Conservation (phyloP, 805 yeast genomes). For the Yamadazyma tumulicola region DNA sequence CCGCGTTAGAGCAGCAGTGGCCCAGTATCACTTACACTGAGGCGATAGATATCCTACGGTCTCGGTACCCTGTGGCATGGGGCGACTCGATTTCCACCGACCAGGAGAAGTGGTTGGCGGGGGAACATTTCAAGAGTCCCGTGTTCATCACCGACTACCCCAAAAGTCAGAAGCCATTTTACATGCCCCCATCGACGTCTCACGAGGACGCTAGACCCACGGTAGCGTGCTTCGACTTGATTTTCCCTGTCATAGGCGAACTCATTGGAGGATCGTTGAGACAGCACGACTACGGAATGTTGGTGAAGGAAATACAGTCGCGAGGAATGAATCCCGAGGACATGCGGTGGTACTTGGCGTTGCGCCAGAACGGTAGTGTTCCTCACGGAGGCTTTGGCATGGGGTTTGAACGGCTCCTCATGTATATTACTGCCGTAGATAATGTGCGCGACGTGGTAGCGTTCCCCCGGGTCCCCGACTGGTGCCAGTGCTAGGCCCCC, state of each 20-base stretch:
- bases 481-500: slow-evolving; percentile 28
- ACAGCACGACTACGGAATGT: slow-evolving; percentile 55
- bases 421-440: slow-evolving; percentile 67
- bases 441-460: slow-evolving; percentile 86
- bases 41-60: slow-evolving; percentile 55
- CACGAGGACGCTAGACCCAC: slow-evolving; percentile 42
- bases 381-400: slow-evolving; percentile 98
- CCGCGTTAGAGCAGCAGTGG: slow-evolving; percentile 53
- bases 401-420: slow-evolving; percentile 84
- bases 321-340: slow-evolving; percentile 57
- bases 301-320: slow-evolving; percentile 47
- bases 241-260: slow-evolving; percentile 92
- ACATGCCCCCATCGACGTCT: slow-evolving; percentile 64
- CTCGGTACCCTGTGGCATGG: slow-evolving; percentile 37
- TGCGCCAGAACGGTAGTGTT: slow-evolving; percentile 72
- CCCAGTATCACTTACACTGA: slow-evolving; percentile 68
- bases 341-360: slow-evolving; percentile 76
- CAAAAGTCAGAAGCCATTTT: slow-evolving; percentile 73
- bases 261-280: slow-evolving; percentile 92
- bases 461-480: slow-evolving; percentile 68
- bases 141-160: slow-evolving; percentile 93
- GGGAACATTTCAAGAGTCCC: slow-evolving; percentile 61
- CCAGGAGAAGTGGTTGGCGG: slow-evolving; percentile 90
- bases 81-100: slow-evolving; percentile 77
- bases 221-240: slow-evolving; percentile 85